A percentile compares a stretch with the other conserved stretches of the same genome.
phyloP scores from a whole-genome alignment of 1,139 yeast genomes.

The Chernovozyma sophiae-reginae region DNA sequence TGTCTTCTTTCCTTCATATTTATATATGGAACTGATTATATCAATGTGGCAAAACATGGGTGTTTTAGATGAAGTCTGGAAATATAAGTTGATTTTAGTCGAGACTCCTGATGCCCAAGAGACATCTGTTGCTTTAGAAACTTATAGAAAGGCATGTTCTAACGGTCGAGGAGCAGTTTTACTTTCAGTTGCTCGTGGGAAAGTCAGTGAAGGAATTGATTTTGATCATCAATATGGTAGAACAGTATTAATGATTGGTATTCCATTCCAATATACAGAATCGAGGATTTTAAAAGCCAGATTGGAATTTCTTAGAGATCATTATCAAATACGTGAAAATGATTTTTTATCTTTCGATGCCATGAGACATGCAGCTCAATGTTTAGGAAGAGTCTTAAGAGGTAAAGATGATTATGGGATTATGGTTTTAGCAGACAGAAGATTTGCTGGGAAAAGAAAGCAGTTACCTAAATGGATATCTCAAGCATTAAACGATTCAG shows the following conservation, averaged over 20 bases:
- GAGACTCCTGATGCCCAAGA: conserved; percentile 99
- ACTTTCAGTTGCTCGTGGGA: conserved; percentile 97
- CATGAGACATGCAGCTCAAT: conserved; percentile 99
- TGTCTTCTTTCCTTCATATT: conserved; percentile 93
- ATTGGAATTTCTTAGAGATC: conserved; percentile 87
- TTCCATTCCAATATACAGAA: conserved; percentile 97
- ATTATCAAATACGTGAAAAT: conserved; percentile 86
- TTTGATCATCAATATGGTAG: conserved; percentile 98
- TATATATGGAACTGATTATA: conserved; percentile 95
- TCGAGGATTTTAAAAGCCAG: conserved; percentile 94
- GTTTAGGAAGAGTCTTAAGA: conserved; percentile 92
- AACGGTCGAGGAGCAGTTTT: conserved; percentile 97
- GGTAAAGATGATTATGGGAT: conserved; percentile 99
- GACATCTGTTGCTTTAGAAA: conserved; percentile 90
- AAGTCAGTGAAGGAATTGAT: conserved; percentile 98
- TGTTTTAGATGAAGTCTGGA: conserved; percentile 96
- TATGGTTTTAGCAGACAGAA: conserved; percentile 94
- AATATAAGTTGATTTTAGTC: conserved; percentile 88
- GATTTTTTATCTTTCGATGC: conserved; percentile 97
- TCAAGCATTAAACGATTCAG: conserved; percentile 88
- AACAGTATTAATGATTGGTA: conserved; percentile 97
- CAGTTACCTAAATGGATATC: conserved; percentile 97
- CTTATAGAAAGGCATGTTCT: conserved; percentile 93
- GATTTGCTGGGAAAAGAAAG: conserved; percentile 79
- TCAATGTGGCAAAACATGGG: conserved; percentile 99